Evolutionary conservation across 2,329 filamentous ascomycete genomes (phyloP), one percentile per base, ranked within the genome.

Genomic region (Ophiostoma australiae): DNA sequence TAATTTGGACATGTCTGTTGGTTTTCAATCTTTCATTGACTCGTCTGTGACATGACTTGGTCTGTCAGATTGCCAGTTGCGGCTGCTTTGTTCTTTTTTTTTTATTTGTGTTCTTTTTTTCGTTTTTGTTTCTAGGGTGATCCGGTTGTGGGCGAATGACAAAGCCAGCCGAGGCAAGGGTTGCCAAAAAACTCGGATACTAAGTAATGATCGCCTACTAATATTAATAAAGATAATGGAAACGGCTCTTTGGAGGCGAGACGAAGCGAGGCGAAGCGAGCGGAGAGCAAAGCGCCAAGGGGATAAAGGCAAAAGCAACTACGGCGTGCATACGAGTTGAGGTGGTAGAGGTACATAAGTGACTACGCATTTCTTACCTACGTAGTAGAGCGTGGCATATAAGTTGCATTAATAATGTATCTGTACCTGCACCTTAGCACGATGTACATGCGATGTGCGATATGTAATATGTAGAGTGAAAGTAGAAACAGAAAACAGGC

Each of bases 241-340:
- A 39, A 66, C 63, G 63, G 63, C 35, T 39, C 61, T 65, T n/a
- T 23, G 58, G 63, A 66, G 33, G 63, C 63, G 63, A 39, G 63
- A 41, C 63, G 63, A 66, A 66, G 63, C 63, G 63, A 66, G 63
- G 33, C 35, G 33, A 66, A 66, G 63, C 63, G 63, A 66, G 63
- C 33, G 63, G 31, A 58, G 52, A 31, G 52, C 23, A 27, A 58
- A 58, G 52, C 10, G 52, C 52, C 52, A 58, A 58, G 52, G n/a
- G 52, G 52, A 31, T 27, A 58, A 58, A 58, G 52, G 52, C 52
- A 58, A 58, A 58, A n/a, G 52, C 52, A 58, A 58, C 52, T n/a
- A 58, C 52, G n/a, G 27, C 52, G 52, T 58, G 52, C 52, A 58
- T 58, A 27, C 52, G 23, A 58, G 23, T 17, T 4, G 27, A 27